phyloP scores from a whole-genome alignment of 2,329 filamentous ascomycete species.

The Phialophora tarda region DNA sequence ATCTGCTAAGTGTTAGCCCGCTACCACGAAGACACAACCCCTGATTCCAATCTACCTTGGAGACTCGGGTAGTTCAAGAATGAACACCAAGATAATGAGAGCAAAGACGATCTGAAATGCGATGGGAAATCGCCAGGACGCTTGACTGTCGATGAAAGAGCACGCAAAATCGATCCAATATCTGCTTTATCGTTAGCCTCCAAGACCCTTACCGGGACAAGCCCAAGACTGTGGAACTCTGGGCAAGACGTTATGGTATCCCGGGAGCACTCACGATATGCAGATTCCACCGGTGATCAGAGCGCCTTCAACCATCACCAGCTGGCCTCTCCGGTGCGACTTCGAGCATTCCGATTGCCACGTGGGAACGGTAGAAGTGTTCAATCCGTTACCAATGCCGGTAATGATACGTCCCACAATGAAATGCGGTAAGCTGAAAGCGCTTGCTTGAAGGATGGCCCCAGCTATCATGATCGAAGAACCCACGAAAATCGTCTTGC shows the following conservation, averaged over 20 bases:
- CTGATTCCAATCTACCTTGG: constrained; percentile 48
- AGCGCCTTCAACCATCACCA: constrained; percentile 57
- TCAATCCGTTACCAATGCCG: constrained; percentile 21
- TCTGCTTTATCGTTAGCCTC: not conserved
- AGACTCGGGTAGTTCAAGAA: constrained; percentile 50
- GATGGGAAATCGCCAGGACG: constrained; percentile 31
- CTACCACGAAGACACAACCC: constrained; percentile 44
- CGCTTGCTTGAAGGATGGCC: constrained; percentile 46
- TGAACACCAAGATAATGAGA: constrained; percentile 50
- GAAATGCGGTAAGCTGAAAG: constrained; percentile 38
- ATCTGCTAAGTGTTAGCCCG: constrained; percentile 42
- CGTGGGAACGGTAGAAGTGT: constrained; percentile 40
- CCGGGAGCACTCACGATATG: not conserved
- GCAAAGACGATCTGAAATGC: constrained; percentile 46
- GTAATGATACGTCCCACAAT: constrained; percentile 28
- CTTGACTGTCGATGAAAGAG: constrained; percentile 1
- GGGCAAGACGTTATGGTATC: not conserved
- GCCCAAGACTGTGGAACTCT: not conserved
- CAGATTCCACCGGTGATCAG: constrained; percentile 37
- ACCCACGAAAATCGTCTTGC: constrained; percentile 61
- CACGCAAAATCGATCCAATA: constrained; percentile 25
- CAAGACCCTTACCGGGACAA: not conserved
- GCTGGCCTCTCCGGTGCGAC: constrained; percentile 45
- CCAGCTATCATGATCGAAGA: constrained; percentile 57
- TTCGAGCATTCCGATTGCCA: constrained; percentile 47